phyloP scores from a whole-genome alignment of 495 filamentous ascomycete species.

The Ascodesmis nigricans region DNA sequence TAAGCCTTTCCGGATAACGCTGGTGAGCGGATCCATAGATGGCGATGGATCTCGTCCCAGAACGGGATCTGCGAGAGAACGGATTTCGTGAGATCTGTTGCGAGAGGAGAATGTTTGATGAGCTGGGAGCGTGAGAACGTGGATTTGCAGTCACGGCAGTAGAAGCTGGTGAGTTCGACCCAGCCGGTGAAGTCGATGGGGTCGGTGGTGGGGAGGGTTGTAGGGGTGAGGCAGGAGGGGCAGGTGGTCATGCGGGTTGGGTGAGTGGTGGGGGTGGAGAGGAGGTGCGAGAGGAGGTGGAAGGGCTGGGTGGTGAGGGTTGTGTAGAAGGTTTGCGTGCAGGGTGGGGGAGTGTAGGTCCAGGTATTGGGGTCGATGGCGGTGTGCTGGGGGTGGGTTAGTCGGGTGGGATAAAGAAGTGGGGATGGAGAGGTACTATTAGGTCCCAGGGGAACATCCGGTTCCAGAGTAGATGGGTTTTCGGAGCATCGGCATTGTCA shows the following conservation, averaged over 20 bases:
- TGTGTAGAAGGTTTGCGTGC: background rate
- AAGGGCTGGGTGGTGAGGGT: background rate
- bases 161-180: background rate
- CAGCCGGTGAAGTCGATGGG: background rate
- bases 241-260: background rate
- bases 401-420: background rate
- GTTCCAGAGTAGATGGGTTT: background rate
- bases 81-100: background rate
- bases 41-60: background rate
- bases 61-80: background rate
- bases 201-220: background rate
- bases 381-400: background rate
- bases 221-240: background rate
- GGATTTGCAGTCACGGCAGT: background rate
- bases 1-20: background rate
- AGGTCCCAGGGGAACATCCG: background rate
- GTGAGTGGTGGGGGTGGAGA: background rate
- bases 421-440: background rate
- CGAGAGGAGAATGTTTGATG: background rate
- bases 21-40: background rate
- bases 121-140: background rate
- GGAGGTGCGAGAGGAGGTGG: background rate
- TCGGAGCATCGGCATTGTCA: background rate
- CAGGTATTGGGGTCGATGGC: background rate
- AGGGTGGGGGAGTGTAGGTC: background rate